Evolutionary conservation across 139 green algal species (phyloP), one percentile per base, ranked within the genome.

Genomic region (Haematococcus sp.): DNA sequence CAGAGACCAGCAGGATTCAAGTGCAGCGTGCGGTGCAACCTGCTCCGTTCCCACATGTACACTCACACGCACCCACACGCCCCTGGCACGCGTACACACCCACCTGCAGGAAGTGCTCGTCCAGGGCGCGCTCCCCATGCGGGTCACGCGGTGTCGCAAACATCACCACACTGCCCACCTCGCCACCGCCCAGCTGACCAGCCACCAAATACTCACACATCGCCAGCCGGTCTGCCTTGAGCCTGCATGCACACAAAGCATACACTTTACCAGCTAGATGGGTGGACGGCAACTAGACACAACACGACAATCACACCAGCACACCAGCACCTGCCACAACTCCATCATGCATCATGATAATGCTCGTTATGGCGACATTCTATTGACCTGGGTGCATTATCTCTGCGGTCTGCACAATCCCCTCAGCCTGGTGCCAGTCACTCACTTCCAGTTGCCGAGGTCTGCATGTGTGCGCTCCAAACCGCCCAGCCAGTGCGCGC

Each of bases 211-310:
- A 68, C 16, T 4, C 27, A 19, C 60, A 46, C 28, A 68, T 5
- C 27, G 60, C 60, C 28, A 68, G 60, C 16, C 60, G 60, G 60
- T 68, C 60, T 11, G 40, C 40, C 40, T 49, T 49, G 40, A 49
- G 40, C 40, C 60, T 49, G 16, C 60, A n/a, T n/a, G 40, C 40
- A 7, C 40, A 49, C 7, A 7, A 49, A 11, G 40, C 40, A 49
- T 19, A 49, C 11, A 11, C 40, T 68, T 40, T 19, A 30, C n/a
- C n/a, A 30, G 55, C 23, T 9, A 13, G 9, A 63, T 7, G 9
- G 55, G 55, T 5, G 9, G 55, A 11, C 13, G n/a, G 7, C 5
- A 63, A 28, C 55, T 33, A 13, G 7, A 63, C 13, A 28, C 13
- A 63, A 33, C n/a, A 63, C 55, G n/a, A n/a, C n/a, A n/a, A n/a